Conservation (phyloP, 2,329 filamentous ascomycete genomes). For the Microcyclosporella mali region DNA sequence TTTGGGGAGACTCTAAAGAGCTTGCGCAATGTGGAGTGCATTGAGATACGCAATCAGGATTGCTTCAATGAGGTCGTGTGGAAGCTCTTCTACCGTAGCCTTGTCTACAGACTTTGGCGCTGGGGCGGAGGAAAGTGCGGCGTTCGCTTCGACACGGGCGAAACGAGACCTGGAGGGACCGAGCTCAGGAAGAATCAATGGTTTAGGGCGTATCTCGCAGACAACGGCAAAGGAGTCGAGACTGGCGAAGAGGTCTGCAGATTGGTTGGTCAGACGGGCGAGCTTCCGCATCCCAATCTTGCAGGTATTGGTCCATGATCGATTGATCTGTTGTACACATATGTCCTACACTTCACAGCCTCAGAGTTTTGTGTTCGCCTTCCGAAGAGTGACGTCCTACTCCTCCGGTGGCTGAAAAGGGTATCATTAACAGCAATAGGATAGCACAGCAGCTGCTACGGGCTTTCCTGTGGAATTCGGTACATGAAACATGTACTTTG, state of each 20-base stretch:
- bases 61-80: conserved; percentile 32
- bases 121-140: conserved; percentile 31
- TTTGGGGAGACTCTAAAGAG: conserved; percentile 32
- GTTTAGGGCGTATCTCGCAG: conserved; percentile 13
- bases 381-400: too few relatives aligned
- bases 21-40: conserved; percentile 24
- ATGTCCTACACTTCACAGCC: too few relatives aligned
- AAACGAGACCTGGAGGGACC: conserved; percentile 8
- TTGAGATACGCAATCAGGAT: conserved; percentile 29
- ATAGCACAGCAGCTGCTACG: too few relatives aligned
- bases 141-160: conserved; percentile 24
- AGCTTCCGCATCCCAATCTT: conserved; percentile 16
- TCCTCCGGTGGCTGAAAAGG: too few relatives aligned
- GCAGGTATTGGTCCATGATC: conserved; percentile 17
- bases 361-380: too few relatives aligned
- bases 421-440: too few relatives aligned
- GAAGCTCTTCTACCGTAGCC: conserved; percentile 29
- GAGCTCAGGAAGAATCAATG: conserved; percentile 12
- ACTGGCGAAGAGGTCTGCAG: conserved; percentile 26
- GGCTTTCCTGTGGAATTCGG: too few relatives aligned
- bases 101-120: conserved; percentile 31
- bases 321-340: not conserved
- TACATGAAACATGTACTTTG: too few relatives aligned
- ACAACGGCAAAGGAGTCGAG: conserved; percentile 17
- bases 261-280: conserved; percentile 19